phyloP scores from a whole-genome alignment of 1,284 basidiomycete species.

The Malassezia brasiliensis region DNA sequence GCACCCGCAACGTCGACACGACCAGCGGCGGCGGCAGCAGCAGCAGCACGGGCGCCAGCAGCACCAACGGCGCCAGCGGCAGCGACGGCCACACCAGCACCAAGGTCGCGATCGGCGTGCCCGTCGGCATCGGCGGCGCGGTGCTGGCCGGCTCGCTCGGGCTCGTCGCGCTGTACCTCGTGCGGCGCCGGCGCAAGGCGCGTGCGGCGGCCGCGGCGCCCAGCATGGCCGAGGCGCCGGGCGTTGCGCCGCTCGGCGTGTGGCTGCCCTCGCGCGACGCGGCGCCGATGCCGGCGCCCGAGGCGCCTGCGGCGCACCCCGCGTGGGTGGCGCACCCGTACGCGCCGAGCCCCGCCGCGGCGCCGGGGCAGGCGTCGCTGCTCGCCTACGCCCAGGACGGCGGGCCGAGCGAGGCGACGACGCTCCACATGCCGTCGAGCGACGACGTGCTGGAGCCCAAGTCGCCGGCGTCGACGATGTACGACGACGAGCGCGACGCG shows the following conservation, averaged over 20 bases:
- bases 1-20: neutral
- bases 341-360: too few relatives aligned
- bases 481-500: too few relatives aligned
- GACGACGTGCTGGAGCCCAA: neutral
- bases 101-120: slow-evolving; percentile 15
- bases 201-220: neutral
- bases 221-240: neutral
- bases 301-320: neutral
- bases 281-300: neutral
- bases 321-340: too few relatives aligned
- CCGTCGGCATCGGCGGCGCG: slow-evolving; percentile 15
- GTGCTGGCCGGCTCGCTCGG: neutral
- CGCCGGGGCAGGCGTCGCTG: too few relatives aligned
- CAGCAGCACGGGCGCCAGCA: neutral
- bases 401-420: too few relatives aligned
- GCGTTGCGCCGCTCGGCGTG: neutral
- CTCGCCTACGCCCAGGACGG: too few relatives aligned
- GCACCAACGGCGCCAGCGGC: neutral
- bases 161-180: slow-evolving; percentile 1
- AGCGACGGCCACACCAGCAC: neutral
- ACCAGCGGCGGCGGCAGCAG: neutral
- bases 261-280: neutral
- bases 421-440: neutral
- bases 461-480: too few relatives aligned
- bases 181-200: neutral